Conservation (phyloP, 352 stramenopile genomes). For the Globisporangium viniferum region DNA sequence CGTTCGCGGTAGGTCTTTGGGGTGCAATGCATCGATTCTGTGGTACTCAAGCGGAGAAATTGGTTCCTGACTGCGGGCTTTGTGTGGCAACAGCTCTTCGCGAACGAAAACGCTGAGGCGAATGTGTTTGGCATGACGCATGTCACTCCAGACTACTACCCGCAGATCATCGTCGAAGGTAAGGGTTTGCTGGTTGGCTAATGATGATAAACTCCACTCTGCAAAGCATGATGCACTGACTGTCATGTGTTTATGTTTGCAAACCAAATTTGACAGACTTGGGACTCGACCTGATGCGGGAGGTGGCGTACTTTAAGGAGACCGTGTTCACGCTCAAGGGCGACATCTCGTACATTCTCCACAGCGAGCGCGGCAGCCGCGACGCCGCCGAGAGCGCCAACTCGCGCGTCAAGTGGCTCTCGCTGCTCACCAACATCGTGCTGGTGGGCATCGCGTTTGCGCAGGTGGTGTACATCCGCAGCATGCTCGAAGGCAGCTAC, state of each 20-base stretch:
- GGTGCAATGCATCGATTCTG: not conserved
- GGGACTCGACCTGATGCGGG: constrained; percentile 78
- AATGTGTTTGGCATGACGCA: constrained; percentile 59
- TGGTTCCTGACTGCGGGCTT: not conserved
- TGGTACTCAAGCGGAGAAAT: not conserved
- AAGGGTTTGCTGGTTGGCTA: too few species aligned
- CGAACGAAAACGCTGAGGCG: constrained; percentile 43
- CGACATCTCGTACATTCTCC: constrained; percentile 79
- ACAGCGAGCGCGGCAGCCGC: constrained; percentile 70
- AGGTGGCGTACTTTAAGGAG: constrained; percentile 78
- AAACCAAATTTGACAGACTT: constrained; percentile 31
- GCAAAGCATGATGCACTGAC: not conserved
- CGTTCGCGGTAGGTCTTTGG: constrained; percentile 44
- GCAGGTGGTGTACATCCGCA: constrained; percentile 85
- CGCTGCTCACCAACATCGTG: constrained; percentile 74
- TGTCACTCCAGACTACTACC: constrained; percentile 63
- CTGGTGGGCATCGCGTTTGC: constrained; percentile 71
- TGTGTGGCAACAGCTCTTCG: constrained; percentile 34
- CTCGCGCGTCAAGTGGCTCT: constrained; percentile 81
- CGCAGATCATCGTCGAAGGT: constrained; percentile 79
- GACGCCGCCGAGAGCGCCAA: constrained; percentile 78
- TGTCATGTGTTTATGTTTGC: not conserved
- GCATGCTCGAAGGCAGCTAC: constrained; percentile 74
- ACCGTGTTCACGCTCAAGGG: constrained; percentile 71
- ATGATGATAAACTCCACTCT: too few species aligned